phyloP scores from a whole-genome alignment of 2,329 filamentous ascomycete species.

The Orbilia oligospora region DNA sequence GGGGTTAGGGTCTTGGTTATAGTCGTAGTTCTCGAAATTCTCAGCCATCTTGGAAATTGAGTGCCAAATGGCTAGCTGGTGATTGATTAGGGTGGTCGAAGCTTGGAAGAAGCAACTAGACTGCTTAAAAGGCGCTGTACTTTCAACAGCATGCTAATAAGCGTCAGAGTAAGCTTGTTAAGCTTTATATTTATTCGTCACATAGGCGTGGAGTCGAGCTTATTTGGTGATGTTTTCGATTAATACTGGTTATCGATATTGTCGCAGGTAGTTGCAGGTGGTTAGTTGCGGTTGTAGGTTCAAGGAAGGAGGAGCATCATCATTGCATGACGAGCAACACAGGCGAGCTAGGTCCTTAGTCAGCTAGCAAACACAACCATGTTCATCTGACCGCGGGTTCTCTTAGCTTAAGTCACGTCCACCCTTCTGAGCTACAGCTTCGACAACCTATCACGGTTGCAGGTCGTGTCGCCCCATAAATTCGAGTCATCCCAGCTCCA shows the following conservation, averaged over 20 bases:
- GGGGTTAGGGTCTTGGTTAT: constrained; percentile 14
- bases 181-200: constrained; percentile 7
- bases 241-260: constrained; percentile 10
- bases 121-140: constrained; percentile 2
- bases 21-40: constrained; percentile 24
- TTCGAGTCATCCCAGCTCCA: background rate
- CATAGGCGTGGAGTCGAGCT: constrained; percentile 2
- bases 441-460: constrained; percentile 30
- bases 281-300: no score
- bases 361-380: constrained; percentile 33
- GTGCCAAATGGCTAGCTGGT: background rate
- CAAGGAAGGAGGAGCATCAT: constrained; percentile 17
- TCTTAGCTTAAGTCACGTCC: constrained; percentile 38
- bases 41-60: constrained; percentile 41
- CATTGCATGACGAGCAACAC: constrained; percentile 39
- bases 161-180: background rate
- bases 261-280: background rate
- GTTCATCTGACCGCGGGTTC: constrained; percentile 59
- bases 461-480: constrained; percentile 29
- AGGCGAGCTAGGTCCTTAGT: background rate
- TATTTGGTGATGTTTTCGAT: constrained; percentile 1
- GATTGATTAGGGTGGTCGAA: constrained; percentile 13
- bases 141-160: constrained; percentile 17
- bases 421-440: background rate
- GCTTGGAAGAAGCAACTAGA: constrained; percentile 10